Base-by-base conservation (phyloP, 2,329 filamentous ascomycete genomes). In the Triangularia verruculosa region DNA sequence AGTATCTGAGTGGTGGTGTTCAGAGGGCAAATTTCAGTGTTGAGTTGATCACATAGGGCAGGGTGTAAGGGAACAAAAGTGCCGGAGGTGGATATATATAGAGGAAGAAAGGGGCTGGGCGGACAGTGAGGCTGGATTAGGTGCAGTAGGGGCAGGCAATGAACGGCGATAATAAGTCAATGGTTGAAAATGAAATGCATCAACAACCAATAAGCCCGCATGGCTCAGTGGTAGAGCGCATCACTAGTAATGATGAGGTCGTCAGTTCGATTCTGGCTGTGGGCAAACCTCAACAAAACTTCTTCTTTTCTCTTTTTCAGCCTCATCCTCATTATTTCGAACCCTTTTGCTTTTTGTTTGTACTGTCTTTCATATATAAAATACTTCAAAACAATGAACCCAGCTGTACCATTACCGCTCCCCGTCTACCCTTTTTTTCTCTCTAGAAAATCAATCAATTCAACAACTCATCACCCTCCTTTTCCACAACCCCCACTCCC, bases 201-300 rank as follows among this genome's bases (percentile, higher is more conserved):
- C 17, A 59, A 20, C 24, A 59, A 59, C 34, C 25, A 59, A 59
- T 59, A 30, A 52, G 57, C 57, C 57, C 57, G 57, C 57, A 59
- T 59, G 57, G 57, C 57, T 59, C 57, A 59, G 57, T 59, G 57
- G 57, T 59, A 59, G 57, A 59, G 57, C 57, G 57, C 39, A 52
- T 59, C 57, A 59, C 57, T 59, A 59, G 57, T 59, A 59, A 59
- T 59, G 57, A 59, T 52, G 39, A 59, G 57, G 57, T 59, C 57
- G 57, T 59, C 57, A 59, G 57, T 59, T 59, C 57, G 57, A 59
- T 59, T 59, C 57, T 59, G 57, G 57, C 57, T 59, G 57, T 59
- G 57, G 57, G 57, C 56, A 57, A n/a, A n/a, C n/a, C n/a, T n/a
- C n/a, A n/a, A n/a, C n/a, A n/a, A n/a, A n/a, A n/a, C n/a, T n/a